Percentiles rank a stretch among this genome's conserved stretches.
Conservation (phyloP, 78 protist species). For the Dictyostelium brefeldianum region DNA sequence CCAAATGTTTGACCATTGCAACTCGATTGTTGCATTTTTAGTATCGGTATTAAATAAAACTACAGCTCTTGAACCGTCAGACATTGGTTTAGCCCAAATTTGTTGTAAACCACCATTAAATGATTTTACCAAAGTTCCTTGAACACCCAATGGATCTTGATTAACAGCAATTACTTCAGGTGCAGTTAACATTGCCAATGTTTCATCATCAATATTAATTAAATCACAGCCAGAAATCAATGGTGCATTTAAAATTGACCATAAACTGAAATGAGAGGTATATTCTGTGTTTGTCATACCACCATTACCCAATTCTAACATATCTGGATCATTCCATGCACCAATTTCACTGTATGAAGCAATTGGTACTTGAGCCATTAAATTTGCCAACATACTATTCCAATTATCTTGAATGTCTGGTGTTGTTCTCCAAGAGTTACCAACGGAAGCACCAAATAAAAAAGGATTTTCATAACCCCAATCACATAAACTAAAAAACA, state of each 20-base stretch:
- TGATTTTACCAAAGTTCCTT: slow-evolving; percentile 48
- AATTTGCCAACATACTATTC: slow-evolving; percentile 53
- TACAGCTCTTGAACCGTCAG: slow-evolving; percentile 50
- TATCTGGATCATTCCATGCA: slow-evolving; percentile 87
- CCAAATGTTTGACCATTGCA: slow-evolving; percentile 36
- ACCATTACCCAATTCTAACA: slow-evolving; percentile 90
- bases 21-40: not conserved
- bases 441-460: slow-evolving; percentile 69
- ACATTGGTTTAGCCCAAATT: slow-evolving; percentile 80
- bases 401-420: slow-evolving; percentile 72
- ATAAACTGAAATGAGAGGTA: slow-evolving; percentile 79
- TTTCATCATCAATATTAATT: slow-evolving; percentile 13
- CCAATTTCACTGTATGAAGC: slow-evolving; percentile 62
- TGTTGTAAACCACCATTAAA: slow-evolving; percentile 37
- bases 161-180: slow-evolving; percentile 83
- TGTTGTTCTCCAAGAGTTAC: slow-evolving; percentile 89
- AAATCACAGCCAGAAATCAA: slow-evolving; percentile 86
- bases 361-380: slow-evolving; percentile 38
- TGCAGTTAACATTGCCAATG: slow-evolving; percentile 29
- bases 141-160: slow-evolving; percentile 82
- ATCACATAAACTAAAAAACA: slow-evolving; percentile 86
- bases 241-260: slow-evolving; percentile 87
- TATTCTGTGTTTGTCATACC: slow-evolving; percentile 85
- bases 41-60: slow-evolving; percentile 58
- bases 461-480: slow-evolving; percentile 84